Evolutionary conservation across 164 flowering plant species (phyloP), one percentile per base, ranked within the genome.

Genomic region (Chimonanthus praecox): DNA sequence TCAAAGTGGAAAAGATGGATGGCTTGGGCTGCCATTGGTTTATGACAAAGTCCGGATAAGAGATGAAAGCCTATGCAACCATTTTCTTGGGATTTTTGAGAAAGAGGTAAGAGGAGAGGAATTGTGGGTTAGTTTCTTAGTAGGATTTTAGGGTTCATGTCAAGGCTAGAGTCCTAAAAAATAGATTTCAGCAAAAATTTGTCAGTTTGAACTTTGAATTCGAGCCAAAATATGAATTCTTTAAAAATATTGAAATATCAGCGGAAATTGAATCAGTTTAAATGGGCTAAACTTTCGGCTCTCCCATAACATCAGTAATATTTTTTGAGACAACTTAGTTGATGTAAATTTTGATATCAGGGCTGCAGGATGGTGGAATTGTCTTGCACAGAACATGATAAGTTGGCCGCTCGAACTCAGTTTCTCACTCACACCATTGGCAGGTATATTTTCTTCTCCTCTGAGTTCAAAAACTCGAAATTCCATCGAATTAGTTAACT

Each of bases 361-460:
- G 95, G 97, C 51, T 90, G 96, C 82, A 80, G 79, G 80, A 90
- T 92, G 96, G 69, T 89, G 79, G 94, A 90, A 72, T 89, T 92
- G 91, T 72, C 84, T 11, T 92, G 97, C 66, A 85, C 80, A 76
- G 90, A 92, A 75, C 97, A 92, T 73, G 97, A 92, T 74, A 74
- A 69, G 70, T 64, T 79, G 33, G 90, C 92, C 7, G 92, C 94
- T 2, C 78, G 78, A 73, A 85, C 84, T 58, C 97, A 92, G 74
- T 89, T 92, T 79, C 73, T 92, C 2, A 85, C 96, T 6, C 97
- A 90, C 79, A 84, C 88, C 6, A 77, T 92, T 45, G 96, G 96
- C 75, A 88, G 97, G 95, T 87, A 80, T 5, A 1, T 64, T 20
- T 8, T 49, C 54, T 6, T 43, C 45, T 20, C 3, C 43, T 71